Conservation (phyloP, 2,329 filamentous ascomycete species). For the Hymenoscyphus scutula region DNA sequence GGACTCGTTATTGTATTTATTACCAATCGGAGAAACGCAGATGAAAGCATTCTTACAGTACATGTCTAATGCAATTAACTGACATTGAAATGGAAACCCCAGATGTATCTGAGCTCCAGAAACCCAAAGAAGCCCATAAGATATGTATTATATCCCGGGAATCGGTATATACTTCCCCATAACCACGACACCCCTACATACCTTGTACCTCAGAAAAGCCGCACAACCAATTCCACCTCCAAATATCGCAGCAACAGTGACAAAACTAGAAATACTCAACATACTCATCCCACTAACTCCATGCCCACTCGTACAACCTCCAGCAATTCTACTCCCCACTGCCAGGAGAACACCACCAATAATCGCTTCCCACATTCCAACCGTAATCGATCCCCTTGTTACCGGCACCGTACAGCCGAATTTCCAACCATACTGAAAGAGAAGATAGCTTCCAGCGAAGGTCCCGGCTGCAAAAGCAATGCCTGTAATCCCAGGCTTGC, state of each 20-base stretch:
- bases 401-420: slow-evolving; percentile 9
- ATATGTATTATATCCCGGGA: not conserved
- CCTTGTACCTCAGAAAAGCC: not conserved
- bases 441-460: slow-evolving; percentile 44
- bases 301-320: slow-evolving; percentile 68
- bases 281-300: slow-evolving; percentile 66
- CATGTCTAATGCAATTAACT: no score
- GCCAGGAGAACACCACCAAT: slow-evolving; percentile 57
- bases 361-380: slow-evolving; percentile 43
- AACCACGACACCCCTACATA: not conserved
- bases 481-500: slow-evolving; percentile 14
- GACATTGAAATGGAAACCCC: no score
- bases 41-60: no score
- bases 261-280: slow-evolving; percentile 58
- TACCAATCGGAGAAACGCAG: no score
- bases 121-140: not conserved
- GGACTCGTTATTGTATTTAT: no score
- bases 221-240: slow-evolving; percentile 43
- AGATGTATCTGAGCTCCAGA: no score
- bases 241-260: slow-evolving; percentile 60
- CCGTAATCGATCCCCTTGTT: slow-evolving; percentile 27
- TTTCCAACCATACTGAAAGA: slow-evolving; percentile 12
- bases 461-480: slow-evolving; percentile 54
- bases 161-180: not conserved
- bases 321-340: slow-evolving; percentile 59